Conservation (phyloP, 768 basidiomycete genomes). For the Boletus rubropictus region DNA sequence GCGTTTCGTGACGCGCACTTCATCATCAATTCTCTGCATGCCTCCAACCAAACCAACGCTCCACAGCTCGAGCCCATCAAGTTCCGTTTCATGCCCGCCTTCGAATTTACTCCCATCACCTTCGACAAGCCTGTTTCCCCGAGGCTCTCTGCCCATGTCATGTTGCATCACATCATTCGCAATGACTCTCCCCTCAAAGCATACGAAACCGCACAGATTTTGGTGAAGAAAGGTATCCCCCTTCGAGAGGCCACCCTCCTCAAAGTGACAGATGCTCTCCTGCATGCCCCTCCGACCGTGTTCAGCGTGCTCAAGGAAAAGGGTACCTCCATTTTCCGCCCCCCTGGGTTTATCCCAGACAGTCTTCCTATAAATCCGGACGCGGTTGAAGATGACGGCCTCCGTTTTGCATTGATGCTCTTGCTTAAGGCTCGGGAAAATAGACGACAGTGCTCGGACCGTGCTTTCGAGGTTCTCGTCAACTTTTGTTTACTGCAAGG, state of each 20-base stretch:
- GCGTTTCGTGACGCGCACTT: slow-evolving; percentile 47
- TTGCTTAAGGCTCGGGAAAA: slow-evolving; percentile 48
- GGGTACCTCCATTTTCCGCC: slow-evolving; percentile 15
- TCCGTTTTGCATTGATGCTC: slow-evolving; percentile 49
- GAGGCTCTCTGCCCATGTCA: slow-evolving; percentile 54
- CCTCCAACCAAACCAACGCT: slow-evolving; percentile 32
- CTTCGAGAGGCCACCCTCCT: slow-evolving; percentile 49
- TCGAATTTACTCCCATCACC: slow-evolving; percentile 38
- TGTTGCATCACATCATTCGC: slow-evolving; percentile 62
- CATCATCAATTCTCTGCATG: slow-evolving; percentile 53
- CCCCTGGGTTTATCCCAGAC: slow-evolving; percentile 12
- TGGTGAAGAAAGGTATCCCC: slow-evolving; percentile 50
- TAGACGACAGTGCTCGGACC: slow-evolving; percentile 49
- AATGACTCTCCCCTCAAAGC: slow-evolving; percentile 45
- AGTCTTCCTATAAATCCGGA: slow-evolving; percentile 29
- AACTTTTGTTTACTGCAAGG: slow-evolving; percentile 67
- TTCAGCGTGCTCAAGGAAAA: slow-evolving; percentile 15
- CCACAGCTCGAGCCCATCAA: slow-evolving; percentile 7
- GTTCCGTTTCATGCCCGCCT: slow-evolving; percentile 22
- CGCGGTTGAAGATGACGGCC: slow-evolving; percentile 35
- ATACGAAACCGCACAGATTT: slow-evolving; percentile 39
- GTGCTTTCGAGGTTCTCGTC: slow-evolving; percentile 57
- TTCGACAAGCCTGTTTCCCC: slow-evolving; percentile 50
- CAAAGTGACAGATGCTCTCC: slow-evolving; percentile 26
- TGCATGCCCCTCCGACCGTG: slow-evolving; percentile 22